A percentile compares a stretch with the other conserved stretches of the same genome.
These are phyloP conservation scores for Salvia sclarea DNA, from an alignment of 305 asterid genomes.

Conservation along the genomic window DNA sequence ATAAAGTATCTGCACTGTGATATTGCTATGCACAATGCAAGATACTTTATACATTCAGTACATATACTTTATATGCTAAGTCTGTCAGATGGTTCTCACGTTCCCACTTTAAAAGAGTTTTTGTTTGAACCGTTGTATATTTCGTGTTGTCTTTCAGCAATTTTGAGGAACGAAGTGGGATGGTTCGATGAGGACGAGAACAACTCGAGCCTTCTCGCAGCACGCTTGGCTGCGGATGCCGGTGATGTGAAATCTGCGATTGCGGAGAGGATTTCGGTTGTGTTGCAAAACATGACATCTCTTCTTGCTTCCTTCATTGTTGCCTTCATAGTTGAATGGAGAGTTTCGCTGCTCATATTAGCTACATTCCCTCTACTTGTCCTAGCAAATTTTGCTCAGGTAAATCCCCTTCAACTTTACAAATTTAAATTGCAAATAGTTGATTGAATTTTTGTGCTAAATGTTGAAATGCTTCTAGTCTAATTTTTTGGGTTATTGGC, in stretches of 20 bases:
- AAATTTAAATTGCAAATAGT: no score
- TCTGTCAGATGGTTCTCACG: no score
- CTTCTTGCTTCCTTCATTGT: constrained; percentile 94
- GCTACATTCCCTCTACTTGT: constrained; percentile 93
- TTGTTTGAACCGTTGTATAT: background rate
- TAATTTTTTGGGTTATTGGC: constrained; percentile 29
- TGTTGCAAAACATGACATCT: constrained; percentile 95
- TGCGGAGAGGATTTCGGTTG: constrained; percentile 93
- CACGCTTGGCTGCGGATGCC: constrained; percentile 87
- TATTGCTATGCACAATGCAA: no score
- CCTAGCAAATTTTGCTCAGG: constrained; percentile 98
- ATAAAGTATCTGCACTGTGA: no score
- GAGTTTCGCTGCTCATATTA: constrained; percentile 86
- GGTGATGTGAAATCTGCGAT: constrained; percentile 96
- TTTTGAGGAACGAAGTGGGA: constrained; percentile 91
- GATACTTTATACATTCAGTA: no score
- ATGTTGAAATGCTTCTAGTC: no score
- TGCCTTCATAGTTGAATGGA: constrained; percentile 95
- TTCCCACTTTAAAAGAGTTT: no score
- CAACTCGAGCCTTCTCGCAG: constrained; percentile 86
- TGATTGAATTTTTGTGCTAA: no score
- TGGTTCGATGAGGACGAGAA: constrained; percentile 99
- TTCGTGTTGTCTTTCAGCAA: constrained; percentile 47
- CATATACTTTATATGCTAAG: no score
- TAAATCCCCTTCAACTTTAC: constrained; percentile 8